Percentiles rank a stretch among this genome's conserved stretches.
Conservation (phyloP, 805 yeast genomes). For the Candida yuanshanica region DNA sequence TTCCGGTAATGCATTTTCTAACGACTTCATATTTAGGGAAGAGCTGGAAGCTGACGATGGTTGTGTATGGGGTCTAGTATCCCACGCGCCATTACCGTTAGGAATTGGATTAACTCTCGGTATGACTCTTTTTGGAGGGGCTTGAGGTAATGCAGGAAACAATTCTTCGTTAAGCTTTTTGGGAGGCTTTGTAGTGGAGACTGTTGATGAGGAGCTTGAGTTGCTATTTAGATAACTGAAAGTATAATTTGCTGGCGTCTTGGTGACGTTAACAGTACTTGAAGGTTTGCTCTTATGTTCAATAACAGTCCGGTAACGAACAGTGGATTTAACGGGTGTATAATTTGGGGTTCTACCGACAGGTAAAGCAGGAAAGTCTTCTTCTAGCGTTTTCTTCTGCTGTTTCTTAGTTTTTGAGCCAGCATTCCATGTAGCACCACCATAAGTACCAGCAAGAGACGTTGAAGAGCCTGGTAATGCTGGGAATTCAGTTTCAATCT, state of each 20-base stretch:
- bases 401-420: constrained; percentile 14
- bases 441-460: constrained; percentile 12
- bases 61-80: neutral
- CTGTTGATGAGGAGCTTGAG: constrained; percentile 17
- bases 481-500: constrained; percentile 42
- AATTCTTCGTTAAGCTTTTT: constrained; percentile 24
- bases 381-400: constrained; percentile 6
- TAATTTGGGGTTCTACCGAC: constrained; percentile 7
- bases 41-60: constrained; percentile 13
- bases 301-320: constrained; percentile 14
- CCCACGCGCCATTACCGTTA: constrained; percentile 34
- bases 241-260: neutral
- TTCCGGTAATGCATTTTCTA: constrained; percentile 19
- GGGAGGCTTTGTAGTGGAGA: constrained; percentile 7
- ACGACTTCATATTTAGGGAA: constrained; percentile 7
- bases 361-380: constrained; percentile 29
- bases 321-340: constrained; percentile 19
- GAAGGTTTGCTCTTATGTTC: neutral
- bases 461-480: constrained; percentile 31
- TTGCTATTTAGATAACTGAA: constrained; percentile 17
- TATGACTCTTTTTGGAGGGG: constrained; percentile 35
- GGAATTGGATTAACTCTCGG: constrained; percentile 57
- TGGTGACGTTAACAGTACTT: neutral
- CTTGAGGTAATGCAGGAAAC: constrained; percentile 45
- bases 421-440: constrained; percentile 27